Evolutionary conservation across 805 yeast species (phyloP), one percentile per base, ranked within the genome.

Genomic region (Ogataea pignaliae): DNA sequence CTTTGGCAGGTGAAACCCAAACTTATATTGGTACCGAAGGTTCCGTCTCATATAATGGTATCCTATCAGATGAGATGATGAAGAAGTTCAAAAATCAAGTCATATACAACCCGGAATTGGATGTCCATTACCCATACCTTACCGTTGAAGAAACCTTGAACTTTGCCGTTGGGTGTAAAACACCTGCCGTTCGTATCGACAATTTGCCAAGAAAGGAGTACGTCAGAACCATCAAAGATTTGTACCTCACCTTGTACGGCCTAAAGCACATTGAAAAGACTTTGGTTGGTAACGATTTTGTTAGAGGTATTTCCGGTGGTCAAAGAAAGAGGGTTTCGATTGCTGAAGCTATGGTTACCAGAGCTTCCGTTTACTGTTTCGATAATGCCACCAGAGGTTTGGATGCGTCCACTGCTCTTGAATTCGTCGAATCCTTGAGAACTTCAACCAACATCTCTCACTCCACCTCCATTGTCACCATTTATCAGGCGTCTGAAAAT

Each of bases 361-460:
- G 82, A 28, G 83, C 88, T 29, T 68, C 76, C 39, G 69, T 83
- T 40, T 81, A 76, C 50, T 79, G 85, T 63, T 83, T 86, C 79
- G 90, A 86, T 69, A 87, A 87, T 57, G 84, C 91, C 6, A 87
- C 95, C 6, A 78, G 93, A 69, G 95, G 95, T 55, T 71, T 87
- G 47, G 95, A 86, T 65, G 75, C 93, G 3, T 85, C 93, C 10
- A 85, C 93, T 35, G 95, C 95, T 3, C 70, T 83, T 50, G 90
- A 85, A 59, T 86, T 79, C 56, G 72, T 84, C 34, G 71, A 78
- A 48, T 83, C 88, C 16, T 70, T 86, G 48, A 79, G 85, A 54
- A 73, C 50, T 17, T 36, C 51, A 2, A 44, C 60, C 3, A 39
- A 41, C 14, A 36, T 49, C n/a, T 37, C 46, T 3, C 32, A 45